Conservation (phyloP, 345 rosid species). For the Anastatica hierochuntica region DNA sequence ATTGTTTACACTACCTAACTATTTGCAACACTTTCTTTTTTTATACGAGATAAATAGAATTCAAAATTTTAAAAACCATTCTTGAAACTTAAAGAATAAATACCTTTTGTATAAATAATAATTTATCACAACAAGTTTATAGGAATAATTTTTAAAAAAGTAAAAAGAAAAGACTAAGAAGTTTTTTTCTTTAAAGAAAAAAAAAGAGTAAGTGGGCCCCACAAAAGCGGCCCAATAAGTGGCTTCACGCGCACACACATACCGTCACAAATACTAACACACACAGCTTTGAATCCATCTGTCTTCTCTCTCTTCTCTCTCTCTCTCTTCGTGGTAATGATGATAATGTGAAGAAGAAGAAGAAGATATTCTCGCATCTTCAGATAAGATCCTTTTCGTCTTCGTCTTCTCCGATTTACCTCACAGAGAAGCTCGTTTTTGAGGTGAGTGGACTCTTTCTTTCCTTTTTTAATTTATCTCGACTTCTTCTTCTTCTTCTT, state of each 20-base stretch:
- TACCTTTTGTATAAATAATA: not conserved
- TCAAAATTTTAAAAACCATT: no score
- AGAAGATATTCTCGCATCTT: conserved; percentile 22
- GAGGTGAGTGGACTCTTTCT: no score
- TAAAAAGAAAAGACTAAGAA: not conserved
- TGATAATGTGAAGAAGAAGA: conserved; percentile 11
- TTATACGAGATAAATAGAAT: no score
- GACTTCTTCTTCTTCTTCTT: not conserved
- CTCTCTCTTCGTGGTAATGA: conserved; percentile 22
- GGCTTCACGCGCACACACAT: conserved; percentile 25
- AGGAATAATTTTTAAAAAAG: no score
- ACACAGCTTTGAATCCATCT: conserved; percentile 25
- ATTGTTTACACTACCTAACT: conserved; percentile 26
- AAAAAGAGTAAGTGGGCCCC: conserved; percentile 15
- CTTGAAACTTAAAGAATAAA: conserved; percentile 3
- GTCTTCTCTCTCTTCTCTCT: conserved; percentile 9
- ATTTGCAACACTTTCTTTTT: conserved; percentile 16
- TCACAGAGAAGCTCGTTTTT: not conserved
- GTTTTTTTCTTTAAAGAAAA: not conserved
- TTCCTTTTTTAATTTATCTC: not conserved
- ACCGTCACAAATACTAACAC: conserved; percentile 22
- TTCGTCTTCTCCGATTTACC: conserved; percentile 15
- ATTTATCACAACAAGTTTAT: not conserved
- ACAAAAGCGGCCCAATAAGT: conserved; percentile 27
- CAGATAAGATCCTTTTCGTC: conserved; percentile 14